Evolutionary conservation across 345 rosid species (phyloP), one percentile per base, ranked within the genome.

Genomic region (Lagerstroemia speciosa): DNA sequence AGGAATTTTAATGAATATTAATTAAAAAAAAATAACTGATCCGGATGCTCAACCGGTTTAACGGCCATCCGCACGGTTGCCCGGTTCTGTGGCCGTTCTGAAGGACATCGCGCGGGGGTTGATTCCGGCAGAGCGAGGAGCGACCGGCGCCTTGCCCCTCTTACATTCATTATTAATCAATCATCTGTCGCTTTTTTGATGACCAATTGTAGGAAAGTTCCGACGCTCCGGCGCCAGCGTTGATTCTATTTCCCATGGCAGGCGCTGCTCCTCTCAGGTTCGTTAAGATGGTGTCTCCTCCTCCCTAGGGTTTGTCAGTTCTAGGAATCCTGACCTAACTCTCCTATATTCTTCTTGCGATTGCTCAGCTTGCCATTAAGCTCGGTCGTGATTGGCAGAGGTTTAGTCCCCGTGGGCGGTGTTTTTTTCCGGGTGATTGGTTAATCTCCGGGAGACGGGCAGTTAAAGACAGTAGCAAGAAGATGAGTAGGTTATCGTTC

Each of bases 401-500:
- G 3, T 48, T 48, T 48, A 16, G 10, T 41, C 46, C 46, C 15
- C 9, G 46, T 41, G 15, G 46, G 3, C 14, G 46, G 46, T 9
- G 0, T 41, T 41, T 41, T 52, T 10, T 22, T 1, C 22, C 15
- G 41, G 27, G 36, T 19, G 45, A 64, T 24, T 40, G 29, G n/a
- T 64, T 36, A 26, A 20, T 64, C 17, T 8, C 45, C 45, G 53
- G 45, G 45, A 64, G 66, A 36, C 24, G 43, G 66, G 43, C 43
- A 22, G 60, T 6, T 20, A 58, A 27, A 27, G 63, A 27, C 17
- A 2, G 12, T 29, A 19, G 33, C 20, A 16, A 52, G 58, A 70
- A 53, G 74, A 89, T 94, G 99, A 92, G 98, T 78, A 87, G 99
- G 83, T 86, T 92, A 7, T 94, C 99, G 34, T 83, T 94, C 72